These are phyloP conservation scores for Nannochloropsis oceanica DNA, from an alignment of 108 stramenopile species.

Conservation along the genomic window DNA sequence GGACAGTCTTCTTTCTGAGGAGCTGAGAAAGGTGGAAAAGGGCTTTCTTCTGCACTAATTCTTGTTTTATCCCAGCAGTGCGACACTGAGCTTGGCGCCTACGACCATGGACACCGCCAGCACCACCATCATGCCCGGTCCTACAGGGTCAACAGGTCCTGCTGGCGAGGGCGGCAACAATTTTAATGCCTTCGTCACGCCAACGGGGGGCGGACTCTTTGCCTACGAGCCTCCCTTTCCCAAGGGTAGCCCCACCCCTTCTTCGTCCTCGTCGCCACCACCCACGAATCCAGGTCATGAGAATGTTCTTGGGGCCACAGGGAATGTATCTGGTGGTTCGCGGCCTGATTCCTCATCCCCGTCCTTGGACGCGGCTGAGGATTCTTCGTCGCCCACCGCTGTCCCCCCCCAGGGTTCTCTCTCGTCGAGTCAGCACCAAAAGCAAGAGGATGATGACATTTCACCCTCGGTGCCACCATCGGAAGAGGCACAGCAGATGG, in stretches of 20 bases:
- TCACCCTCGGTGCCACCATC: not conserved
- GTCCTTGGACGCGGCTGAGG: not conserved
- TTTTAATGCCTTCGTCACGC: not conserved
- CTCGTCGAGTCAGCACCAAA: not conserved
- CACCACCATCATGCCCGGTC: not conserved
- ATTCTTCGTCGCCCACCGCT: not conserved
- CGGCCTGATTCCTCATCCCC: not conserved
- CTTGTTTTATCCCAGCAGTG: no score
- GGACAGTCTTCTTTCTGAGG: not conserved
- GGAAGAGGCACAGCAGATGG: not conserved
- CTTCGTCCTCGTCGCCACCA: not conserved
- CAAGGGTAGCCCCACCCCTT: not conserved
- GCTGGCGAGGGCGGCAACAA: not conserved
- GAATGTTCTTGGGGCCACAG: not conserved
- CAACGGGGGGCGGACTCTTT: not conserved
- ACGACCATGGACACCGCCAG: not conserved
- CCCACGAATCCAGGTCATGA: not conserved
- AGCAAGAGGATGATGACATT: not conserved
- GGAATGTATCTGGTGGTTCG: not conserved
- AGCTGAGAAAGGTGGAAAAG: not conserved
- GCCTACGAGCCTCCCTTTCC: not conserved
- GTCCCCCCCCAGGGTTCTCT: not conserved
- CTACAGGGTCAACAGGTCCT: not conserved
- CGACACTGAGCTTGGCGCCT: not conserved
- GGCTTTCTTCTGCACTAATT: not conserved